phyloP scores from a whole-genome alignment of 768 basidiomycete genomes.

The Dioszegia crocea region DNA sequence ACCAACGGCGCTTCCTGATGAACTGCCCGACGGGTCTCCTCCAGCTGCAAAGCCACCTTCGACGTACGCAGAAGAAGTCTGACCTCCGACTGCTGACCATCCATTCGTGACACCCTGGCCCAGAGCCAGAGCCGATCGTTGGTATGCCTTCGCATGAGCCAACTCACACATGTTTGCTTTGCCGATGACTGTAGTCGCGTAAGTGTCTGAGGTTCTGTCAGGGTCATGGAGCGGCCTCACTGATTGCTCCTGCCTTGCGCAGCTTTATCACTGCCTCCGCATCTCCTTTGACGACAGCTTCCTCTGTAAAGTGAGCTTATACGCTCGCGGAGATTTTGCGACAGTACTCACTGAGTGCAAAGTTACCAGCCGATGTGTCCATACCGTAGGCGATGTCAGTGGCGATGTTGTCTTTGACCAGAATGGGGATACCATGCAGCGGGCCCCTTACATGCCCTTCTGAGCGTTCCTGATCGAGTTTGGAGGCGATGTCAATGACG shows the following conservation, averaged over 20 bases:
- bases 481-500: constrained; percentile 10
- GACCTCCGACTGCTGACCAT: constrained; percentile 21
- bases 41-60: constrained; percentile 7
- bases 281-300: neutral
- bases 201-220: neutral
- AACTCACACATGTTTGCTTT: constrained; percentile 21
- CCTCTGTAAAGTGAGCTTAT: neutral
- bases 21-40: constrained; percentile 7
- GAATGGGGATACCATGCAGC: constrained; percentile 18
- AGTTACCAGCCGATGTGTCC: constrained; percentile 21
- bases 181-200: constrained; percentile 16
- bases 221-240: constrained; percentile 1
- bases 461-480: constrained; percentile 13
- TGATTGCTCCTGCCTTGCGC: constrained; percentile 17
- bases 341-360: constrained; percentile 17
- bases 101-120: neutral
- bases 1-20: constrained; percentile 15
- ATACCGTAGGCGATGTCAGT: constrained; percentile 18
- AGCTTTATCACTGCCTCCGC: constrained; percentile 2
- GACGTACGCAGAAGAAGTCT: constrained; percentile 18
- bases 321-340: neutral
- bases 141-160: constrained; percentile 8
- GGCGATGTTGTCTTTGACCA: constrained; percentile 25
- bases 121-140: neutral
- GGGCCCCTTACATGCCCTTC: constrained; percentile 2